Base-by-base conservation (phyloP, 139 green algal species). In the Nannochloris sp. region DNA sequence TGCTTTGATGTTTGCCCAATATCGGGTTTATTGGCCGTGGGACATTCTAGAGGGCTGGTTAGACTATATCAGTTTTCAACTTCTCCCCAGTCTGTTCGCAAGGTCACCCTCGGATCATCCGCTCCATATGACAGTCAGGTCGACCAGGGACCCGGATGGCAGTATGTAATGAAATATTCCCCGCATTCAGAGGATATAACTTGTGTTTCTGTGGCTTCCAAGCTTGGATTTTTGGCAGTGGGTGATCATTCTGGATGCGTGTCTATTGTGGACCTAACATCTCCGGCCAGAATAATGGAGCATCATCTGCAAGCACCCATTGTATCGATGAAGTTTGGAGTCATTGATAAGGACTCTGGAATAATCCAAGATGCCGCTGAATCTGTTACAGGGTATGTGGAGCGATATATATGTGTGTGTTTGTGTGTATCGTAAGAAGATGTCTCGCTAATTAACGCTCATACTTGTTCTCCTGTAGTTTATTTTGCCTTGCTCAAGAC, bases 61-160 rank as follows among this genome's bases (percentile, higher is more conserved):
- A 66, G 75, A 23, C 14, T 84, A 11, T 84, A 77, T 49, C 77
- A 84, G 59, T 83, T 80, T 59, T 66, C 51, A 23, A 48, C 51
- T 31, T 20, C 20, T 4, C 20, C 61, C 3, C 66, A 77, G 43
- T 37, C 58, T 2, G 70, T 83, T 23, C 49, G 58, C 31, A 65
- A 57, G 36, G 51, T 67, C 31, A 60, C 71, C 16, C 36, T 84
- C 9, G 62, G 72, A 26, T 61, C 59, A 25, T 31, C 17, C 17
- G 28, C 72, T 14, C 70, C 70, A 6, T 77, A 73, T 26, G 65
- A 73, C 40, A 51, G 45, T 11, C 40, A 69, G 28, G 23, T 45
- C n/a, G 17, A 31, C 5, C 70, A 77, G 59, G 65, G 75, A 2
- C 28, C 67, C 3, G 77, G 77, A 10, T 84, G 76, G 61, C 77